phyloP scores from a whole-genome alignment of 2,329 filamentous ascomycete species.

The Cladosporium sp. region DNA sequence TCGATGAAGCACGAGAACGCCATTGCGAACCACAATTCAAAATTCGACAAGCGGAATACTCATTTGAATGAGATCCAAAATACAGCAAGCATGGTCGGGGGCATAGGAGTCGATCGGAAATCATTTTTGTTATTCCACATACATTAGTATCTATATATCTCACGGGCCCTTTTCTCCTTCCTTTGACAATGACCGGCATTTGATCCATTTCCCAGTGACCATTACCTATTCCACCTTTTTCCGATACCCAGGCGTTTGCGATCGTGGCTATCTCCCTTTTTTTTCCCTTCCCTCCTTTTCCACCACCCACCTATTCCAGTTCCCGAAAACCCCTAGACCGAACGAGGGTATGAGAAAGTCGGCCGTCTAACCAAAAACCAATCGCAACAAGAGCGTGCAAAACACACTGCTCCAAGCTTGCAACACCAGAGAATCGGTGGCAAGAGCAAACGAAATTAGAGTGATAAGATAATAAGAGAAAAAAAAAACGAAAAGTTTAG shows the following conservation, averaged over 20 bases:
- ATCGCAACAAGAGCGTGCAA: background rate
- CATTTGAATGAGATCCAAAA: background rate
- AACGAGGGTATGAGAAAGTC: background rate
- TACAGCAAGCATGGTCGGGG: background rate
- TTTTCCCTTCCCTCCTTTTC: background rate
- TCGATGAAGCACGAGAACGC: background rate
- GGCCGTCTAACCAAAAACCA: background rate
- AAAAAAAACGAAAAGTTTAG: background rate
- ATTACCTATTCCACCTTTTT: background rate
- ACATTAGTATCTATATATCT: conserved; percentile 16
- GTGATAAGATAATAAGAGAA: background rate
- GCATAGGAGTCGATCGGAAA: conserved; percentile 4
- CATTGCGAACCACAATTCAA: background rate
- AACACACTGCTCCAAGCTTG: background rate
- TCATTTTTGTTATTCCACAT: conserved; percentile 1
- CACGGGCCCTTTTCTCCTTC: background rate
- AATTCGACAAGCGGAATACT: background rate
- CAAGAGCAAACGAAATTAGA: background rate
- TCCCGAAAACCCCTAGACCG: background rate
- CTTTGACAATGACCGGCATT: conserved; percentile 6
- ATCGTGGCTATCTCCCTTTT: conserved; percentile 1
- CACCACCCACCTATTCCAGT: background rate
- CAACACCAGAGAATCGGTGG: background rate
- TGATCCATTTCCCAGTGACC: background rate
- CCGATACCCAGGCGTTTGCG: background rate